phyloP scores from a whole-genome alignment of 345 rosid species.

The Populus nigra region DNA sequence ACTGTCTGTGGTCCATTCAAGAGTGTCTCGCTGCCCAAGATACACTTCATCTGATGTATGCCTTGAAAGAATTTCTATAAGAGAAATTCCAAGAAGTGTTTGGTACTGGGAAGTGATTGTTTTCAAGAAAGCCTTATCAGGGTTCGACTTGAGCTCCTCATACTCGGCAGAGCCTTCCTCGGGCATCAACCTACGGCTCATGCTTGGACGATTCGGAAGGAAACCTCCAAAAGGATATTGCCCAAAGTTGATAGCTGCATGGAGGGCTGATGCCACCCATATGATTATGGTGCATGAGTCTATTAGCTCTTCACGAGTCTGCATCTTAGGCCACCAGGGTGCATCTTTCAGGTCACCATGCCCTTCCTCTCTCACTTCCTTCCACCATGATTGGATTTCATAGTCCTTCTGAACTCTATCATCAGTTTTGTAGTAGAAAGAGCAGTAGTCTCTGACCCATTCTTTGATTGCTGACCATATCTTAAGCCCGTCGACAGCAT shows the following conservation, averaged over 20 bases:
- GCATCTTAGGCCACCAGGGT: constrained; percentile 50
- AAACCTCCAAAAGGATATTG: constrained; percentile 46
- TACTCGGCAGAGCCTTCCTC: constrained; percentile 32
- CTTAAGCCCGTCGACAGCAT: constrained; percentile 50
- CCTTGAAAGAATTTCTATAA: constrained; percentile 43
- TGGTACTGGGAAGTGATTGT: constrained; percentile 37
- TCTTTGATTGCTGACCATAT: constrained; percentile 45
- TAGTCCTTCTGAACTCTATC: constrained; percentile 25
- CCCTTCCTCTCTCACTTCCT: constrained; percentile 35
- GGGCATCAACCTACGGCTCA: constrained; percentile 43
- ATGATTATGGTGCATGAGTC: constrained; percentile 39
- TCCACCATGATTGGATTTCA: constrained; percentile 52
- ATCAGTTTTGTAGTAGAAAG: constrained; percentile 36
- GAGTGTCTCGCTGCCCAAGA: constrained; percentile 39
- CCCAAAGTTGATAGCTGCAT: constrained; percentile 47
- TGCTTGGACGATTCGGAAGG: constrained; percentile 42
- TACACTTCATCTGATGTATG: constrained; percentile 48
- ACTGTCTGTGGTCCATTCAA: constrained; percentile 40
- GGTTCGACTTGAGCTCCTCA: constrained; percentile 30
- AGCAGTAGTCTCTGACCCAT: constrained; percentile 44
- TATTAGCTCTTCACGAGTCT: constrained; percentile 29
- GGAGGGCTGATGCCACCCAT: constrained; percentile 48
- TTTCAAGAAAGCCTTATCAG: constrained; percentile 36
- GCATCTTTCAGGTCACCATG: constrained; percentile 42
- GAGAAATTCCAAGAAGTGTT: constrained; percentile 40